phyloP scores from a whole-genome alignment of 352 stramenopile species.

The Globisporangium mamillatum region DNA sequence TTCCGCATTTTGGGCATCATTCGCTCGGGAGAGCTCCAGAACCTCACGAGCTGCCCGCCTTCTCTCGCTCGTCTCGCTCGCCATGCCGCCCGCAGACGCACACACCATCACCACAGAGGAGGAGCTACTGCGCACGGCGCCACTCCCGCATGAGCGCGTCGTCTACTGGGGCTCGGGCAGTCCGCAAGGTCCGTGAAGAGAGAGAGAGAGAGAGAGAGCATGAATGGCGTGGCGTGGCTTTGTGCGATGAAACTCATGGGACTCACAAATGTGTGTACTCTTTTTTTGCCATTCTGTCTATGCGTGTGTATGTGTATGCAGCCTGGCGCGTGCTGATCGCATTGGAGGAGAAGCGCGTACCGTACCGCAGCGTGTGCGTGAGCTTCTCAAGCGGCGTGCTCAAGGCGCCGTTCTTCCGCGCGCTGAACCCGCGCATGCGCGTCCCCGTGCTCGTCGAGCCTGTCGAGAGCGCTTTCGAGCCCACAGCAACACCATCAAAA shows the following conservation, averaged over 20 bases:
- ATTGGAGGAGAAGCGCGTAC: slow-evolving; percentile 72
- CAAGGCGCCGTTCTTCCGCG: slow-evolving; percentile 73
- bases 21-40: neutral
- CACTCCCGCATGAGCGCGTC: slow-evolving; percentile 65
- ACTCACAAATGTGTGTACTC: neutral
- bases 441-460: slow-evolving; percentile 80
- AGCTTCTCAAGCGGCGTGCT: slow-evolving; percentile 83
- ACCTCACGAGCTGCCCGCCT: neutral
- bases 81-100: slow-evolving; percentile 8
- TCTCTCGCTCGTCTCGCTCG: neutral
- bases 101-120: slow-evolving; percentile 43
- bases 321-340: slow-evolving; percentile 82
- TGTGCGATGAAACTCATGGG: neutral
- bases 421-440: slow-evolving; percentile 78
- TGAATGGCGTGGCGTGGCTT: too few species aligned
- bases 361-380: slow-evolving; percentile 79
- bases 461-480: slow-evolving; percentile 17
- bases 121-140: slow-evolving; percentile 53
- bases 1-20: neutral
- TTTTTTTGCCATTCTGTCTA: neutral
- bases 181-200: slow-evolving; percentile 51
- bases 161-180: slow-evolving; percentile 84
- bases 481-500: neutral
- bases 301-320: slow-evolving; percentile 17
- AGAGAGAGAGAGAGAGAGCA: neutral